These are phyloP conservation scores for Coemansia sp. DNA, from an alignment of 192 early-diverging fungal species.

Conservation along the genomic window DNA sequence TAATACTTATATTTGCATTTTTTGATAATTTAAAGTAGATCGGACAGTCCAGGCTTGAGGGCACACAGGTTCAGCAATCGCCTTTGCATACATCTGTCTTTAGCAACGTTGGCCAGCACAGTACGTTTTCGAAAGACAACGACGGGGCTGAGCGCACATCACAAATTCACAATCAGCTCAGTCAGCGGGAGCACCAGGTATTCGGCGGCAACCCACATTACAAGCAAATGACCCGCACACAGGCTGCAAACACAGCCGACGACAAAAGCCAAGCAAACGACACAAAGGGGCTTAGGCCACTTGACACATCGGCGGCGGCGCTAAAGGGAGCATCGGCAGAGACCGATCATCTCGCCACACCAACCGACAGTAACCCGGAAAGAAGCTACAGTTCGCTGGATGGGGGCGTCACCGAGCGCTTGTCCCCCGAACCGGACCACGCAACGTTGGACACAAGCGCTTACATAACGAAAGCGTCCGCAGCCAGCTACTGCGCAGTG, in stretches of 20 bases:
- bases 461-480: constrained; percentile 4
- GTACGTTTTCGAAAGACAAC: not conserved
- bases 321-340: constrained; percentile 6
- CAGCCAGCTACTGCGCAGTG: constrained; percentile 6
- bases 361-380: constrained; percentile 31
- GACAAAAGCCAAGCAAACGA: not conserved
- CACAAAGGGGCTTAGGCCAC: not conserved
- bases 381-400: constrained; percentile 18
- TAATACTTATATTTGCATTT: too few species aligned
- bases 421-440: not conserved
- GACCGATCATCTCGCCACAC: constrained; percentile 17
- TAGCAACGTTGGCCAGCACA: not conserved
- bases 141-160: not conserved
- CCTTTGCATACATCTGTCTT: not conserved
- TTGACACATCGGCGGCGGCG: constrained; percentile 7
- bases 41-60: not conserved
- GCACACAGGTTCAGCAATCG: not conserved
- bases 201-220: not conserved
- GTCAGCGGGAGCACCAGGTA: not conserved
- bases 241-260: not conserved
- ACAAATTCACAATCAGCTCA: not conserved
- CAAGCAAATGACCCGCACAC: not conserved
- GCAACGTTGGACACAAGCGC: constrained; percentile 2
- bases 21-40: not conserved
- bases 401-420: not conserved